phyloP scores from a whole-genome alignment of 306 rosid species.

The Clitoria ternatea region DNA sequence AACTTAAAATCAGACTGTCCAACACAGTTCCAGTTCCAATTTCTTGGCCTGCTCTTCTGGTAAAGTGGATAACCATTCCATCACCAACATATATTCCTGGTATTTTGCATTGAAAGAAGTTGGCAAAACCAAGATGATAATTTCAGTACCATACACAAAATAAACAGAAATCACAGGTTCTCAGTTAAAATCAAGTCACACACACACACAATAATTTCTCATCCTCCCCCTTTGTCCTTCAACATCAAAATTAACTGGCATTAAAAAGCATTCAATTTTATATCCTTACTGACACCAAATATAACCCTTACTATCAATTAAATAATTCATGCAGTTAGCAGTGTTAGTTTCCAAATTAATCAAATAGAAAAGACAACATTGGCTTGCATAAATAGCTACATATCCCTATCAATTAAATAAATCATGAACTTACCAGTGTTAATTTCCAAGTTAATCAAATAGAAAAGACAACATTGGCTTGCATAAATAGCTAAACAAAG shows the following conservation, averaged over 20 bases:
- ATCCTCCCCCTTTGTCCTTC: neutral
- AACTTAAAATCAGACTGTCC: conserved; percentile 56
- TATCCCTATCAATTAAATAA: neutral
- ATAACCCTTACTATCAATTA: neutral
- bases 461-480: neutral
- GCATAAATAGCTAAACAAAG: neutral
- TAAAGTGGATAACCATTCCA: conserved; percentile 76
- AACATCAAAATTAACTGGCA: neutral
- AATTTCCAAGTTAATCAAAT: neutral
- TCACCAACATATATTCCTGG: conserved; percentile 75
- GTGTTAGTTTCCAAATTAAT: neutral
- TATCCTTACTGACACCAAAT: neutral
- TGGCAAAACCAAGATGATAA: conserved; percentile 9
- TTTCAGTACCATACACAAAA: conserved; percentile 12
- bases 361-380: neutral
- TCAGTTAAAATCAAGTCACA: neutral
- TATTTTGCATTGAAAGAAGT: neutral
- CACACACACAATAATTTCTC: neutral
- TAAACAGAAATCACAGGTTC: neutral
- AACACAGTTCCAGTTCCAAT: conserved; percentile 62
- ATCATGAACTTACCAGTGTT: neutral
- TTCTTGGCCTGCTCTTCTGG: conserved; percentile 80
- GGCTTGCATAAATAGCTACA: neutral
- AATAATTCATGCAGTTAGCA: neutral
- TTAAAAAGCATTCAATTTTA: conserved; percentile 1